Conservation (phyloP, 306 rosid species). For the Prunus mume region DNA sequence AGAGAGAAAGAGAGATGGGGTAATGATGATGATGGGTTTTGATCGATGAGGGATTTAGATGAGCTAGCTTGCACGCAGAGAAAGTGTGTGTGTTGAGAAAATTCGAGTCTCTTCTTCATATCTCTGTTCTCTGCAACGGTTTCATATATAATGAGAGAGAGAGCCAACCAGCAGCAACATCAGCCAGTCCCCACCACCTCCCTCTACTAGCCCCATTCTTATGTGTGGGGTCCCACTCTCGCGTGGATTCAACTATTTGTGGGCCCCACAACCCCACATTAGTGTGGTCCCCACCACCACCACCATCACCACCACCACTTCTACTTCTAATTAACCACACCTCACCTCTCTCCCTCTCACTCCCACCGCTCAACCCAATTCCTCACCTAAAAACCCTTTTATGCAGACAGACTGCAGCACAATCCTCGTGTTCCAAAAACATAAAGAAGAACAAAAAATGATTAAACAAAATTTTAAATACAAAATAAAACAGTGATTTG, state of each 20-base stretch:
- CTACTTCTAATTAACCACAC: background rate
- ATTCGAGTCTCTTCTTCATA: slow-evolving; percentile 26
- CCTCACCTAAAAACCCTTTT: slow-evolving; percentile 16
- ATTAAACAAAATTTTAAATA: background rate
- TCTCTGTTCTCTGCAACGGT: slow-evolving; percentile 43
- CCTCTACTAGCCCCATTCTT: background rate
- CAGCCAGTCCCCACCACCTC: background rate
- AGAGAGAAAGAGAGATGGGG: slow-evolving; percentile 25
- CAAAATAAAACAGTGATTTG: slow-evolving; percentile 38
- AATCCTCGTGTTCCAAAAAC: slow-evolving; percentile 42
- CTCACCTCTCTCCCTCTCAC: background rate
- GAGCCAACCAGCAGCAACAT: background rate
- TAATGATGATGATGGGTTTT: slow-evolving; percentile 17
- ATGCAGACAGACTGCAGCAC: slow-evolving; percentile 17
- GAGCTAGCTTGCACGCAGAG: slow-evolving; percentile 63
- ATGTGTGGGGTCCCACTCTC: slow-evolving; percentile 43
- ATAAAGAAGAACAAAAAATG: background rate
- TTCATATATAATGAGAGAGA: slow-evolving; percentile 18
- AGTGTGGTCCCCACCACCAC: slow-evolving; percentile 25
- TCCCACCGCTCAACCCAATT: background rate
- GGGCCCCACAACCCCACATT: slow-evolving; percentile 5
- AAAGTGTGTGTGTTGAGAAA: slow-evolving; percentile 36
- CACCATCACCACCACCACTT: slow-evolving; percentile 4
- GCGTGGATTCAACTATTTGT: slow-evolving; percentile 74
- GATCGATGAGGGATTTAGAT: slow-evolving; percentile 35